Evolutionary conservation across 768 basidiomycete species (phyloP), one percentile per base, ranked within the genome.

Genomic region (Phanerochaete carnosa): DNA sequence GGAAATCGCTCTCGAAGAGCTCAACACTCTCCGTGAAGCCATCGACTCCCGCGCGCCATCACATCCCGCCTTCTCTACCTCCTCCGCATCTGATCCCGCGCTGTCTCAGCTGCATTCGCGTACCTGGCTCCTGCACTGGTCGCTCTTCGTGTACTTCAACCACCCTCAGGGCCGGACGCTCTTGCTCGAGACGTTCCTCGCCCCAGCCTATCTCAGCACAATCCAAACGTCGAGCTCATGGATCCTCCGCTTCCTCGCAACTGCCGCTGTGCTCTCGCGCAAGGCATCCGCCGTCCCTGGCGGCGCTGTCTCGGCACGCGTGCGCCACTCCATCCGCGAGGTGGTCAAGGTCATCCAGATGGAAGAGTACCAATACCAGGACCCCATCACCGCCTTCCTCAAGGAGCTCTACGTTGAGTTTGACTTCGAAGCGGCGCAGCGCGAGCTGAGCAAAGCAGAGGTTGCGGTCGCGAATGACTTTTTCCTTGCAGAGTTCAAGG

Each of bases 111-210:
- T 99, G 30, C 95, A 98, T 74, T 92, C 94, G 2, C 86, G 97
- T 60, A 93, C 95, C 22, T 98, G 96, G 95, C 84, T 96, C 62
- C 86, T 93, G 7, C 97, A 98, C 76, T 99, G 96, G 97, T 92
- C 90, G 1, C 86, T 99, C 52, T 98, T 98, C 74, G 94, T 98
- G 58, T 98, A 96, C 78, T 99, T 95, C 80, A 98, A 97, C 78
- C 93, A 98, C 75, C 87, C 88, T 0, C 86, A 95, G 67, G 95
- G 94, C 28, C 88, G 95, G 45, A 92, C 91, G 0, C 85, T 93
- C 19, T 87, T 98, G 59, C 88, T 99, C 66, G 97, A 98, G 71
- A 94, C 92, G 0, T 99, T 98, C 88, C 89, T 98, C 71, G 84
- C 91, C 22, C 95, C 95, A 1, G 91, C 92, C 0, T 98, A 98